These are phyloP conservation scores for Suillus decipiens DNA, from an alignment of 768 basidiomycete genomes.

Conservation along the genomic window DNA sequence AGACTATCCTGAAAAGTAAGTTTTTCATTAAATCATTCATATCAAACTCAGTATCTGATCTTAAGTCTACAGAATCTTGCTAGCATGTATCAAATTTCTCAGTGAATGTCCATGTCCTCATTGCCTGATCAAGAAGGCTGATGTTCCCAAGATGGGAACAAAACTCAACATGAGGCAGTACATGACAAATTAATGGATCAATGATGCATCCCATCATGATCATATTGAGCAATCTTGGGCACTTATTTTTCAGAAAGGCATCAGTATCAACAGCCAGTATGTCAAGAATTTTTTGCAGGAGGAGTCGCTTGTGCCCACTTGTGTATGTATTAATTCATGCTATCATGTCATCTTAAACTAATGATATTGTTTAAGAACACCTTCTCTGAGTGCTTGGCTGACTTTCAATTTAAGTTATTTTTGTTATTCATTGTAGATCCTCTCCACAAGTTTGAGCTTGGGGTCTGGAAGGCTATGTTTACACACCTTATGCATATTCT, in stretches of 20 bases:
- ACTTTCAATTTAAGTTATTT: slow-evolving; percentile 19
- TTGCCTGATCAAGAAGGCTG: slow-evolving; percentile 15
- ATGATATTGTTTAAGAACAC: slow-evolving; percentile 6
- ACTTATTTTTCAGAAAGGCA: background rate
- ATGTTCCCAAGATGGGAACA: slow-evolving; percentile 4
- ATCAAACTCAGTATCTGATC: background rate
- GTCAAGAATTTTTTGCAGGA: background rate
- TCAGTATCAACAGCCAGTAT: background rate
- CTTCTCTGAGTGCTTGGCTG: slow-evolving; percentile 9
- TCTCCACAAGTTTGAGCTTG: slow-evolving; percentile 25
- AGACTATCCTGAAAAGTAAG: slow-evolving; percentile 29
- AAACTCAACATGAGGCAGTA: too few relatives aligned
- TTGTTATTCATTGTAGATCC: slow-evolving; percentile 18
- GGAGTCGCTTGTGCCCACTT: background rate
- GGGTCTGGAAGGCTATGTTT: slow-evolving; percentile 29
- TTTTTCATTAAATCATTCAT: too few relatives aligned
- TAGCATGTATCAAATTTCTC: background rate
- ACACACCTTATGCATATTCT: slow-evolving; percentile 25
- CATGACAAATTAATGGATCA: background rate
- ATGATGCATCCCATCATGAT: background rate
- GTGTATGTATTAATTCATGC: background rate
- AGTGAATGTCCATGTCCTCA: slow-evolving; percentile 20
- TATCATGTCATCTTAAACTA: background rate
- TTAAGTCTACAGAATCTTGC: background rate
- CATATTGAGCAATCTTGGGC: slow-evolving; percentile 8